Evolutionary conservation across 2,329 filamentous ascomycete species (phyloP).

Genomic region (Ascochyta clinopodiicola): DNA sequence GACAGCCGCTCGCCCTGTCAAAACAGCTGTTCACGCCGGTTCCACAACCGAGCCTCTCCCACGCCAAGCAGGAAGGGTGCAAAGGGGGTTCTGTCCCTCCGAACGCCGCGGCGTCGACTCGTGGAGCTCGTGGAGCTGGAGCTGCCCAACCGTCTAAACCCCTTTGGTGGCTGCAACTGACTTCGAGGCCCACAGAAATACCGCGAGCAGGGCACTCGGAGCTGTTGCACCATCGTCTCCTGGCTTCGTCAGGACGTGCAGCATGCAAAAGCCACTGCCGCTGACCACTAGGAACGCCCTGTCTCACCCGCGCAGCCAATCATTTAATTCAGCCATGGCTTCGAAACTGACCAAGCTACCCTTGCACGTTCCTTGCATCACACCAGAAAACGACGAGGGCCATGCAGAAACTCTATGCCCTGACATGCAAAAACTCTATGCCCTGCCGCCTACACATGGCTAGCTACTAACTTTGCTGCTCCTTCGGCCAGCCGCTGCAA

Average conservation of each 20-base stretch:
- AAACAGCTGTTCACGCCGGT: constrained; percentile 16
- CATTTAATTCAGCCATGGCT: constrained; percentile 22
- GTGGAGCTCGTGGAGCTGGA: not conserved
- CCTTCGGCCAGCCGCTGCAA: constrained; percentile 16
- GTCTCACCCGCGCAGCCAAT: constrained; percentile 37
- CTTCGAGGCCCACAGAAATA: constrained; percentile 12
- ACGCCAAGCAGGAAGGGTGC: not conserved
- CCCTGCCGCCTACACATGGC: constrained; percentile 1
- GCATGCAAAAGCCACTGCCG: constrained; percentile 1
- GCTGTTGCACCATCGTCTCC: constrained; percentile 16
- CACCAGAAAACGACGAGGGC: constrained; percentile 13
- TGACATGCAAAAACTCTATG: constrained; percentile 19
- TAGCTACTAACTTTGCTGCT: constrained; percentile 13
- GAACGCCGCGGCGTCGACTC: constrained; percentile 18
- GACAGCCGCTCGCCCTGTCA: constrained; percentile 18
- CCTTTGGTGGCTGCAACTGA: constrained; percentile 12
- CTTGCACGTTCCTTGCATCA: constrained; percentile 18
- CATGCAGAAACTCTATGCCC: constrained; percentile 19
- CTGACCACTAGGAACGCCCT: constrained; percentile 25
- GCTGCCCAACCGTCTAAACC: constrained; percentile 15
- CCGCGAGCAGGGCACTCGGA: constrained; percentile 11
- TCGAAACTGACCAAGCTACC: constrained; percentile 16
- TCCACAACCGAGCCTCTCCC: constrained; percentile 14
- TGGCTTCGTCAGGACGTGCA: constrained; percentile 4
- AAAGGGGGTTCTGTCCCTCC: constrained; percentile 19